Conservation (phyloP, 2,329 filamentous ascomycete species). For the Trichophaea hybrida region DNA sequence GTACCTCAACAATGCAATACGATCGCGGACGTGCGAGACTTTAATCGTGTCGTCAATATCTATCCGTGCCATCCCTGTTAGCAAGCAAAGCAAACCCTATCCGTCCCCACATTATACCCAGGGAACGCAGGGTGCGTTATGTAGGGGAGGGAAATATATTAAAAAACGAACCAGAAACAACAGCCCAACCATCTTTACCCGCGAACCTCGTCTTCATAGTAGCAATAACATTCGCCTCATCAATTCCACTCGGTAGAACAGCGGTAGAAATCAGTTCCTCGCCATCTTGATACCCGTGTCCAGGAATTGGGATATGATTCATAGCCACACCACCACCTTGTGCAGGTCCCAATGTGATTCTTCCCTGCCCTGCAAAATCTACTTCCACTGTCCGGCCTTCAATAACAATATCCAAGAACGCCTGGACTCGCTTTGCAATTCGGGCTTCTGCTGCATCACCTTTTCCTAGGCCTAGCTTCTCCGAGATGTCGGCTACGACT, state of each 20-base stretch:
- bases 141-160: background rate
- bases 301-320: slow-evolving; percentile 43
- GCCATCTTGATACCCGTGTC: slow-evolving; percentile 35
- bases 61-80: slow-evolving; percentile 26
- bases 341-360: slow-evolving; percentile 51
- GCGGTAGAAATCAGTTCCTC: slow-evolving; percentile 37
- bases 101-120: background rate
- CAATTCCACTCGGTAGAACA: slow-evolving; percentile 38
- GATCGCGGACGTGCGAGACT: slow-evolving; percentile 65
- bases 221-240: slow-evolving; percentile 36
- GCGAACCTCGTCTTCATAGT: slow-evolving; percentile 62
- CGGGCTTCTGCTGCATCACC: slow-evolving; percentile 44
- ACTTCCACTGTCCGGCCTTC: slow-evolving; percentile 56
- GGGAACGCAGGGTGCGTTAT: background rate
- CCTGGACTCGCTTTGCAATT: slow-evolving; percentile 54
- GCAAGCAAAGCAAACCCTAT: too few species aligned
- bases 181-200: slow-evolving; percentile 62
- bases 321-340: slow-evolving; percentile 57
- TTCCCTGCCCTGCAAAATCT: slow-evolving; percentile 37
- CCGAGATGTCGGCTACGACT: slow-evolving; percentile 54
- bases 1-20: slow-evolving; percentile 63
- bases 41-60: slow-evolving; percentile 97
- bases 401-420: slow-evolving; percentile 64
- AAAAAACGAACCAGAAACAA: slow-evolving; percentile 51
- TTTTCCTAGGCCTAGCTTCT: slow-evolving; percentile 48